Conservation (phyloP, 257 asterid species). For the Plectranthus barbatus region DNA sequence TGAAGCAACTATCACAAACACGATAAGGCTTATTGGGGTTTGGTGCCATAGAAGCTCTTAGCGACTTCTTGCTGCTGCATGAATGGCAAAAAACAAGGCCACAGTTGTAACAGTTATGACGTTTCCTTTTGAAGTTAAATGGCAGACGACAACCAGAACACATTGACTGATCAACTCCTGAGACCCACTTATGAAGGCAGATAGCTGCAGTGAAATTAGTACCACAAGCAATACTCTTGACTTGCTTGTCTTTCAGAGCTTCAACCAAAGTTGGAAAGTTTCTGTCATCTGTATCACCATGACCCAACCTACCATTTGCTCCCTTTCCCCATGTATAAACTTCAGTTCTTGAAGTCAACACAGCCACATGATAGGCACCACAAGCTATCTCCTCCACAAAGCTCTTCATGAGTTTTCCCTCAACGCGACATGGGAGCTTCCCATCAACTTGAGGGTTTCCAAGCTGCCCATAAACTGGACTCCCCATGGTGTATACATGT, state of each 20-base stretch:
- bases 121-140: constrained; percentile 85
- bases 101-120: constrained; percentile 94
- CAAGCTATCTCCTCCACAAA: constrained; percentile 90
- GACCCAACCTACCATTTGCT: constrained; percentile 92
- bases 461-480: constrained; percentile 89
- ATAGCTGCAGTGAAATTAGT: constrained; percentile 75
- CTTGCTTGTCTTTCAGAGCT: constrained; percentile 86
- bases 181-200: constrained; percentile 93
- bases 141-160: constrained; percentile 93
- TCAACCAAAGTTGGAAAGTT: constrained; percentile 78
- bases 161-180: constrained; percentile 92
- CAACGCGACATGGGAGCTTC: constrained; percentile 72
- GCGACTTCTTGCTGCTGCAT: constrained; percentile 88
- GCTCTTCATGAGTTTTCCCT: constrained; percentile 72
- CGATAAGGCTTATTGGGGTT: constrained; percentile 87
- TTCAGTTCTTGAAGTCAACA: constrained; percentile 82
- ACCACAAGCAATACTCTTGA: constrained; percentile 88
- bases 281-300: constrained; percentile 78
- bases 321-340: constrained; percentile 98
- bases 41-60: constrained; percentile 92
- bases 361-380: constrained; percentile 92
- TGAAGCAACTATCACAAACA: constrained; percentile 83
- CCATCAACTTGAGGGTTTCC: constrained; percentile 91
- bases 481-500: constrained; percentile 84
- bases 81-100: constrained; percentile 93